These are phyloP conservation scores for Trichophyton verrucosum DNA, from an alignment of 2,329 filamentous ascomycete species.

Conservation along the genomic window DNA sequence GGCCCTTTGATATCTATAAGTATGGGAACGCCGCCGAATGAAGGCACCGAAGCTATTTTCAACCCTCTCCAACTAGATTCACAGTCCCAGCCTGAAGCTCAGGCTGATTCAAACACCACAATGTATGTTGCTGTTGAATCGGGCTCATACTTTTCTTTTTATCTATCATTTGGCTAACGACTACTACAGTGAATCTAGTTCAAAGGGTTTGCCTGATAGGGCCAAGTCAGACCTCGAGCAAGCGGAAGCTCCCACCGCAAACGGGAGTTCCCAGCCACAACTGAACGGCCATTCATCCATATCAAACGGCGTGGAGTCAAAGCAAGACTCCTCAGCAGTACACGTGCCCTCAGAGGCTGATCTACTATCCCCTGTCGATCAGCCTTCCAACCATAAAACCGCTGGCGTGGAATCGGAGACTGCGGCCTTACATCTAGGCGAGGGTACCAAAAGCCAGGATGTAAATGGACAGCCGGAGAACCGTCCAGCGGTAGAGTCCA, in stretches of 20 bases:
- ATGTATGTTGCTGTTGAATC: background rate
- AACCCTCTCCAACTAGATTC: background rate
- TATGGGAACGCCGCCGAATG: background rate
- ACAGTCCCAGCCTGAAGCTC: background rate
- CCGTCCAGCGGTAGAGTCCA: background rate
- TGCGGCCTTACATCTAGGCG: background rate
- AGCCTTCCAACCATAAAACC: background rate
- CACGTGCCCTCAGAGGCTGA: background rate
- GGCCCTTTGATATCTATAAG: background rate
- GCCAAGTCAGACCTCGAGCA: background rate
- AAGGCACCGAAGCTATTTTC: background rate
- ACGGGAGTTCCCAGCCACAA: constrained; percentile 5
- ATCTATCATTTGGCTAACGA: background rate
- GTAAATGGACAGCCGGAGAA: background rate
- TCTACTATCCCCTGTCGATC: background rate
- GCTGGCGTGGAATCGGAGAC: constrained; percentile 3
- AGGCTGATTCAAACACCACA: background rate
- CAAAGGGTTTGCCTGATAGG: background rate
- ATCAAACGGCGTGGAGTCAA: constrained; percentile 1
- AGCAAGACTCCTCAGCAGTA: background rate
- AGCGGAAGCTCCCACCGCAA: background rate
- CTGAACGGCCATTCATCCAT: constrained; percentile 7
- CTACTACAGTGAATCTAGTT: background rate
- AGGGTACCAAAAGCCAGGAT: background rate
- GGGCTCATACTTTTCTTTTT: background rate